Base-by-base conservation (phyloP, 192 early-diverging fungal species). In the Haplosporangium gracile region DNA sequence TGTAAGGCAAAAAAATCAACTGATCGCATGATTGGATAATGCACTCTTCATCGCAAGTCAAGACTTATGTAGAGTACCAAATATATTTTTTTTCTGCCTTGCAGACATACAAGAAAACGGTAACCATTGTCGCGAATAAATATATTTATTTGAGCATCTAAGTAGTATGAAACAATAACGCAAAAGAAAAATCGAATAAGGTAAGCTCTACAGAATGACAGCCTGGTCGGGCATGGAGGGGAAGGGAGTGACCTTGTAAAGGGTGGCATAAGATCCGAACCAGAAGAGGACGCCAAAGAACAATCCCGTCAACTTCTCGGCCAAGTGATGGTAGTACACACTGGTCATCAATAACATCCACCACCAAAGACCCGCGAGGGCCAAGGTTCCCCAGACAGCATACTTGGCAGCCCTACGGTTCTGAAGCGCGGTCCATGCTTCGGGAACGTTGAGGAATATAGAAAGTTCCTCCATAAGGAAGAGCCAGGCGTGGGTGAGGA, bases 261-360 rank as follows among this genome's bases (percentile, higher is more conserved):
- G 24, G 2, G 71, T 78, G 13, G 60, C 84, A 87, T 93, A 93
- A 29, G 89, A 69, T 9, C 82, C 70, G n/a, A 89, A 65, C 96
- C 96, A 98, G 89, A 91, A 96, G 26, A 91, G 82, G 22, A 94
- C 36, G 38, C 96, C 96, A 75, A 94, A 91, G 32, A 93, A 68
- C 10, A 91, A 88, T 16, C 97, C 97, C 2, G 92, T 89, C 26
- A 95, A 16, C 55, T 94, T 91, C 87, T 98, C 97, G 4, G 63
- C 74, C 43, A 91, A 70, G 55, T 90, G 90, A 81, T 98, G 97
- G 87, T 96, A 97, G 87, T 96, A 96, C 15, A 94, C 84, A 29
- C 94, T 92, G 0, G 97, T 98, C 87, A 91, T 91, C 74, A 94
- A 76, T 65, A 97, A 88, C 95, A 97, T 95, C 78, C 89, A 88